phyloP scores from a whole-genome alignment of 352 stramenopile genomes.

The Phytophthora rubi region DNA sequence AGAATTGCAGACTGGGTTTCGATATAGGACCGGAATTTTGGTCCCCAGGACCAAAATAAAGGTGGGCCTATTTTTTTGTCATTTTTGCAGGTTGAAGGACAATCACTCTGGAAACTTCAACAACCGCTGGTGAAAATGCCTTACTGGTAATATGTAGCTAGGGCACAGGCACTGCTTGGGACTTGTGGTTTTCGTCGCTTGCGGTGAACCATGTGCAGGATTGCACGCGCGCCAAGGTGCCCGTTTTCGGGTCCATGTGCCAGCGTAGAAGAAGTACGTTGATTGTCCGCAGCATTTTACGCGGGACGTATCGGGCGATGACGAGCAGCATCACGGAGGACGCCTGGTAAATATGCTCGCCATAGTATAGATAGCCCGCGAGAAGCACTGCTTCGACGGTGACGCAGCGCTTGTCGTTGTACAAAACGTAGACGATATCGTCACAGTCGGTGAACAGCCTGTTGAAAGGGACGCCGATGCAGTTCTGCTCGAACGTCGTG shows the following conservation, averaged over 20 bases:
- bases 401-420: conserved; percentile 9
- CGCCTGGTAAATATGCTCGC: conserved; percentile 31
- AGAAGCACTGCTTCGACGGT: conserved; percentile 23
- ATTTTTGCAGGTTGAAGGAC: neutral
- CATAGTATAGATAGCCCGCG: conserved; percentile 31
- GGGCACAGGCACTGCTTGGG: conserved; percentile 2
- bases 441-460: conserved; percentile 28
- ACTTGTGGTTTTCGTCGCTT: conserved; percentile 14
- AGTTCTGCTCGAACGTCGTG: conserved; percentile 20
- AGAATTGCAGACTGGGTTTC: neutral
- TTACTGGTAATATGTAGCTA: neutral
- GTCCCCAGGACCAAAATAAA: neutral
- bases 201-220: conserved; percentile 29
- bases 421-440: conserved; percentile 18
- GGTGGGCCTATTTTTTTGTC: neutral
- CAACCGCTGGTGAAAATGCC: too few relatives aligned
- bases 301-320: conserved; percentile 17
- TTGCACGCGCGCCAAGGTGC: conserved; percentile 5
- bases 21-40: neutral
- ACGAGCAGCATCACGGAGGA: conserved; percentile 24
- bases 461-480: conserved; percentile 12
- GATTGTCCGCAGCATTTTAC: conserved; percentile 26
- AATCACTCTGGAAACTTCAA: neutral
- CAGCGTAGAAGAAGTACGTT: conserved; percentile 34
- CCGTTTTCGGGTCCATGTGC: conserved; percentile 16